Evolutionary conservation across 306 rosid species (phyloP).

Genomic region (Lathyrus aphaca): DNA sequence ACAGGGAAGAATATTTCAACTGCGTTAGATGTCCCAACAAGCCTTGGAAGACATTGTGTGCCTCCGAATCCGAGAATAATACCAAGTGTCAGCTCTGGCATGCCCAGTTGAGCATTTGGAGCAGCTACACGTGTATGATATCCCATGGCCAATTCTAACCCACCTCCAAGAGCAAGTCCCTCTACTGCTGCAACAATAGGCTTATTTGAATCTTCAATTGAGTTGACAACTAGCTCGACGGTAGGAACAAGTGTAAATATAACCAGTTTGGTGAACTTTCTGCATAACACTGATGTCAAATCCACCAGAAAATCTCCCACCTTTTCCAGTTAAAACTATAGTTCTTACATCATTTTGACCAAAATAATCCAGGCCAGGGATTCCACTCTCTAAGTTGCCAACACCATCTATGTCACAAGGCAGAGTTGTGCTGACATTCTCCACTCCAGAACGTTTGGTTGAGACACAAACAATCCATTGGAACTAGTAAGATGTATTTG

Average conservation of each 20-base stretch:
- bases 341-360: too few relatives aligned
- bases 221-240: conserved; percentile 78
- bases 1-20: too few relatives aligned
- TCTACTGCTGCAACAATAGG: conserved; percentile 91
- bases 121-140: conserved; percentile 91
- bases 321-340: too few relatives aligned
- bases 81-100: conserved; percentile 95
- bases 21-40: conserved; percentile 77
- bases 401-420: too few relatives aligned
- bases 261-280: conserved; percentile 86
- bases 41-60: conserved; percentile 98
- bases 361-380: too few relatives aligned
- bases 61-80: conserved; percentile 98
- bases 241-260: conserved; percentile 62
- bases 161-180: conserved; percentile 99
- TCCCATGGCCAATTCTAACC: conserved; percentile 94
- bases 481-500: too few relatives aligned
- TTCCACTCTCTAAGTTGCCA: too few relatives aligned
- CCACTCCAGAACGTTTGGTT: too few relatives aligned
- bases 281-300: conserved; percentile 90
- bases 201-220: conserved; percentile 83
- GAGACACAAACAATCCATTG: too few relatives aligned
- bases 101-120: conserved; percentile 84
- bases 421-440: too few relatives aligned
- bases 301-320: conserved; percentile 90